Conservation (phyloP, 495 filamentous ascomycete species). For the Aspergillus sclerotiicarbonarius region DNA sequence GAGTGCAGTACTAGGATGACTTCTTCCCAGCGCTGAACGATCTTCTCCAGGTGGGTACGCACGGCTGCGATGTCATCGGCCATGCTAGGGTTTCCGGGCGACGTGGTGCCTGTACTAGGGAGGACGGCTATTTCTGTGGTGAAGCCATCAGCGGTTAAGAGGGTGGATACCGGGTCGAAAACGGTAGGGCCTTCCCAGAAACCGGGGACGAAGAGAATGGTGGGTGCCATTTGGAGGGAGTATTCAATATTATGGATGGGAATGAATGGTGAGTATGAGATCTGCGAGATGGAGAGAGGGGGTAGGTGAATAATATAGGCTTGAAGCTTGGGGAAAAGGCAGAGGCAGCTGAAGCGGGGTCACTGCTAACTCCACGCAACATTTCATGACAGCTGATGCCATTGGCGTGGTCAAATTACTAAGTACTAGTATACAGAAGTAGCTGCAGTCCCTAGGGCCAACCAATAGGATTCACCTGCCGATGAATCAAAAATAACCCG, state of each 20-base stretch:
- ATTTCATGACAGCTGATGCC: too few relatives aligned
- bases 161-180: slow-evolving; percentile 18
- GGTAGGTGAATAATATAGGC: too few relatives aligned
- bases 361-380: too few relatives aligned
- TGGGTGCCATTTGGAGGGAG: slow-evolving; percentile 17
- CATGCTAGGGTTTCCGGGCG: slow-evolving; percentile 21
- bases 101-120: slow-evolving; percentile 23
- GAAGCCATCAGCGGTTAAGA: slow-evolving; percentile 14
- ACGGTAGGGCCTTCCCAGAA: slow-evolving; percentile 32
- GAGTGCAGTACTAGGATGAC: slow-evolving; percentile 39
- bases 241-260: background rate
- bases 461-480: too few relatives aligned
- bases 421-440: too few relatives aligned
- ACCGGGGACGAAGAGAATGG: slow-evolving; percentile 30
- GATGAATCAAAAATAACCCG: too few relatives aligned
- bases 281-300: too few relatives aligned
- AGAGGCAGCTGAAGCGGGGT: too few relatives aligned
- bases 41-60: slow-evolving; percentile 16
- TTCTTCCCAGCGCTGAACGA: slow-evolving; percentile 20
- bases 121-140: slow-evolving; percentile 13
- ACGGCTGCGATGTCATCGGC: slow-evolving; percentile 23
- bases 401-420: too few relatives aligned
- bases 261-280: too few relatives aligned
- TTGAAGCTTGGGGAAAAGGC: too few relatives aligned
- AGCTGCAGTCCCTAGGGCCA: too few relatives aligned